phyloP scores from a whole-genome alignment of 176 grass and related monocot species.

The Phoenix dactylifera region DNA sequence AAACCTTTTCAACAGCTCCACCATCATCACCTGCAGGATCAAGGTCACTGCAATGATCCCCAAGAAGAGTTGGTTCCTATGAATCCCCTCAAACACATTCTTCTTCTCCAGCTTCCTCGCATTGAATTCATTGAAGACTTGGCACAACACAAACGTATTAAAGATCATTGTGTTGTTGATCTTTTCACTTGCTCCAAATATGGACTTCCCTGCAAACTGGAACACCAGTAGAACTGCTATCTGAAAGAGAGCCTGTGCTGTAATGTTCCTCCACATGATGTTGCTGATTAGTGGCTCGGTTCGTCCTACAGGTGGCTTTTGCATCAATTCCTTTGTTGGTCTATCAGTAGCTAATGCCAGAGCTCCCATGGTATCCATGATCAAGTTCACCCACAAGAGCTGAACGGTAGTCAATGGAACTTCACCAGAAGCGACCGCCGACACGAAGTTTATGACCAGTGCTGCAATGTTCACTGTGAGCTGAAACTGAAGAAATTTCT shows the following conservation, averaged over 20 bases:
- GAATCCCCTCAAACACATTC: constrained; percentile 69
- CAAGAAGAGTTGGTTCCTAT: constrained; percentile 62
- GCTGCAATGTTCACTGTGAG: constrained; percentile 72
- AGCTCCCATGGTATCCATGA: constrained; percentile 85
- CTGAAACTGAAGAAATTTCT: constrained; percentile 89
- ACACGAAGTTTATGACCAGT: constrained; percentile 52
- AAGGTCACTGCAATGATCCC: constrained; percentile 50
- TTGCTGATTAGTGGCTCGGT: constrained; percentile 69
- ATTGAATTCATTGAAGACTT: constrained; percentile 98
- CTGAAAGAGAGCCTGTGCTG: constrained; percentile 51
- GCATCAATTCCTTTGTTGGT: constrained; percentile 47
- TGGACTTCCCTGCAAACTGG: constrained; percentile 30
- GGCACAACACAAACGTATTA: constrained; percentile 82
- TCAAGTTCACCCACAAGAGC: constrained; percentile 75
- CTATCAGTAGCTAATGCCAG: constrained; percentile 55
- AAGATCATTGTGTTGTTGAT: constrained; percentile 75
- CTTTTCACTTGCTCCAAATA: constrained; percentile 30
- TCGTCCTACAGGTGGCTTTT: constrained; percentile 40
- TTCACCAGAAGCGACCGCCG: constrained; percentile 25
- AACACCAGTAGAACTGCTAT: constrained; percentile 47
- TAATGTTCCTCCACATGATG: constrained; percentile 80
- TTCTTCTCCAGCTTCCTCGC: constrained; percentile 55
- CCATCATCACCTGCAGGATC: constrained; percentile 68
- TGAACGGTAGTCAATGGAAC: constrained; percentile 61
- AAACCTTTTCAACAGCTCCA: constrained; percentile 70